Conservation (phyloP, 2,329 filamentous ascomycete species). For the Parastagonospora avenae region DNA sequence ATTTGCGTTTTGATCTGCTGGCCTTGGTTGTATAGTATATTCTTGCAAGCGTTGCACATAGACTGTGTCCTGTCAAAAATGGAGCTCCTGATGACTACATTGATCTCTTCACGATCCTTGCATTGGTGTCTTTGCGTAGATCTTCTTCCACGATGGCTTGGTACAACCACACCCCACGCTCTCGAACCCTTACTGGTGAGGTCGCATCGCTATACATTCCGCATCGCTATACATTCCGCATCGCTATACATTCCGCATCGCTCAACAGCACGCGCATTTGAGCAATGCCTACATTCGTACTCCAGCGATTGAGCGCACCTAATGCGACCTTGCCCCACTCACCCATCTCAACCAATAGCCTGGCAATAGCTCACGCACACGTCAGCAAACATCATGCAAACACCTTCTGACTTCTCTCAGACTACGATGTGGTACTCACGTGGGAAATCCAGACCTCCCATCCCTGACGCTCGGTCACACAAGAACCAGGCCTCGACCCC, state of each 20-base stretch:
- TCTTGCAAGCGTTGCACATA: not conserved
- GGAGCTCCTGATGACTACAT: not conserved
- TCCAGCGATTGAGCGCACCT: not conserved
- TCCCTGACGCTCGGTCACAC: not conserved
- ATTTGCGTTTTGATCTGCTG: not conserved
- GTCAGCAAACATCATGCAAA: not conserved
- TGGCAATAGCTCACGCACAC: not conserved
- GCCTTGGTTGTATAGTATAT: constrained; percentile 4
- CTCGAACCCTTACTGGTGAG: not conserved
- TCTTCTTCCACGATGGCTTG: too few species aligned
- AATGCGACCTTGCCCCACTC: not conserved
- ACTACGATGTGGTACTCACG: not conserved
- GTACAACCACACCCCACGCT: not conserved
- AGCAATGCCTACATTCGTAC: not conserved
- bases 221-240: not conserved
- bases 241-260: not conserved
- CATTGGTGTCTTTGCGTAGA: not conserved
- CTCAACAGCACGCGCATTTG: not conserved
- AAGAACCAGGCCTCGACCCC: not conserved
- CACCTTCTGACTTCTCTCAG: not conserved
- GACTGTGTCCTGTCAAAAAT: not conserved
- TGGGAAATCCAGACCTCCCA: not conserved
- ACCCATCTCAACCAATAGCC: not conserved
- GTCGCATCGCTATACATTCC: not conserved
- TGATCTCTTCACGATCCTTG: not conserved